Evolutionary conservation across 495 filamentous ascomycete species (phyloP).

Genomic region (Lasiosphaeriaceae sp.): DNA sequence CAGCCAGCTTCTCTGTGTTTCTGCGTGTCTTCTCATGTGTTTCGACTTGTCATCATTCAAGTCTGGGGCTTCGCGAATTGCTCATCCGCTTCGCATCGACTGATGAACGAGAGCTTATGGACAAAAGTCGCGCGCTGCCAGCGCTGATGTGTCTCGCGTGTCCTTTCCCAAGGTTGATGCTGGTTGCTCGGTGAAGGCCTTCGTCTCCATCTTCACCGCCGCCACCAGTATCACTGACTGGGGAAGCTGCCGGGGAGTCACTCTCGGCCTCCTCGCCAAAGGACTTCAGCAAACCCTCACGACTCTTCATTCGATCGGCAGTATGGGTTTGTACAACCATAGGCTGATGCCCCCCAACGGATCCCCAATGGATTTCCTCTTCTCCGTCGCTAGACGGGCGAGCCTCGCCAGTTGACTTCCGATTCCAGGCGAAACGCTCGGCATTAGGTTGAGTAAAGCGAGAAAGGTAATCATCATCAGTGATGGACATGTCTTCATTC

Average conservation of each 20-base stretch:
- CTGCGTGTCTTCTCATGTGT: background rate
- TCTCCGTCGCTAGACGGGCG: constrained; percentile 45
- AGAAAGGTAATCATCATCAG: constrained; percentile 62
- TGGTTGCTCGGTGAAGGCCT: constrained; percentile 58
- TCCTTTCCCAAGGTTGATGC: constrained; percentile 57
- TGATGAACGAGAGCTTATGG: constrained; percentile 53
- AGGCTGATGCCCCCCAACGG: constrained; percentile 36
- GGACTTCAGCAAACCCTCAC: constrained; percentile 62
- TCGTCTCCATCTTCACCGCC: constrained; percentile 42
- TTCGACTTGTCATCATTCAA: background rate
- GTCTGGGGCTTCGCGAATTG: constrained; percentile 7
- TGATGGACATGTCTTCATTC: constrained; percentile 58
- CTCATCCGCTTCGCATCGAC: constrained; percentile 35
- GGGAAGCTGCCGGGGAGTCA: background rate
- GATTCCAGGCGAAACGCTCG: constrained; percentile 46
- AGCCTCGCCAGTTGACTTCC: constrained; percentile 40
- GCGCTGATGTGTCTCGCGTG: constrained; percentile 70
- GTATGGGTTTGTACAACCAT: constrained; percentile 32
- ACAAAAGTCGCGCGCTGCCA: constrained; percentile 66
- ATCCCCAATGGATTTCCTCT: constrained; percentile 43
- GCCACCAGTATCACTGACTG: constrained; percentile 20
- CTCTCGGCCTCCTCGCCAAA: constrained; percentile 31
- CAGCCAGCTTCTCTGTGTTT: constrained; percentile 7
- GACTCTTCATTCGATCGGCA: constrained; percentile 37
- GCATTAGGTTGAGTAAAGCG: constrained; percentile 51